Evolutionary conservation across 192 early-diverging fungal species (phyloP).

Genomic region (Rhizophagus prolifer): DNA sequence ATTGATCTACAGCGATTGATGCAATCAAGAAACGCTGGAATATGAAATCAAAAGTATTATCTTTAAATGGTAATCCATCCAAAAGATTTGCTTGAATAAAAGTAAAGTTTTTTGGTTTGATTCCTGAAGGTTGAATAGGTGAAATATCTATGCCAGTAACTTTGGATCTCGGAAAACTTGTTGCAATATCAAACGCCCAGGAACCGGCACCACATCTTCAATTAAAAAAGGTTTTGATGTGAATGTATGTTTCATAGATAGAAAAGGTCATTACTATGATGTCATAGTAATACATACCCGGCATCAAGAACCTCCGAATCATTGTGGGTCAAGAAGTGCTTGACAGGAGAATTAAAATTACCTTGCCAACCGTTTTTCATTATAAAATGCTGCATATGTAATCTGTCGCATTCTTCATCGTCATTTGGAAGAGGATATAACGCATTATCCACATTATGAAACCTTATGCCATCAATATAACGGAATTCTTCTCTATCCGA

Average conservation of each 20-base stretch:
- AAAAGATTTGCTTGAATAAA: slow-evolving; percentile 36
- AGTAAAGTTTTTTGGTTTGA: slow-evolving; percentile 1
- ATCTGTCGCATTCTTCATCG: slow-evolving; percentile 8
- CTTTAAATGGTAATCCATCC: slow-evolving; percentile 38
- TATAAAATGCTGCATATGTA: slow-evolving; percentile 34
- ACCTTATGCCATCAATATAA: background rate
- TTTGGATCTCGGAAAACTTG: background rate
- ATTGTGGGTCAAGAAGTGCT: slow-evolving; percentile 23
- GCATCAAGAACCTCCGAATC: slow-evolving; percentile 1
- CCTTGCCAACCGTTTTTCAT: slow-evolving; percentile 36
- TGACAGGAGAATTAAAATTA: slow-evolving; percentile 34
- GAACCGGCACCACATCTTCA: slow-evolving; percentile 13
- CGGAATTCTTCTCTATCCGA: background rate
- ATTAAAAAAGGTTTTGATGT: background rate
- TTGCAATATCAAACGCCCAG: slow-evolving; percentile 26
- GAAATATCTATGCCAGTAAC: slow-evolving; percentile 25
- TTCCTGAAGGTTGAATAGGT: background rate
- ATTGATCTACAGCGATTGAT: slow-evolving; percentile 35
- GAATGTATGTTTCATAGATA: too few relatives aligned
- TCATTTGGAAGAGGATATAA: slow-evolving; percentile 3
- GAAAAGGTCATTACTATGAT: background rate
- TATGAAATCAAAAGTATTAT: slow-evolving; percentile 45
- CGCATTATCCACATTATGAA: background rate
- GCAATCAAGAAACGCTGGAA: slow-evolving; percentile 38
- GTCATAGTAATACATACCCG: slow-evolving; percentile 1